Conservation (phyloP, 805 yeast species). For the Zygotorulaspora florentina region DNA sequence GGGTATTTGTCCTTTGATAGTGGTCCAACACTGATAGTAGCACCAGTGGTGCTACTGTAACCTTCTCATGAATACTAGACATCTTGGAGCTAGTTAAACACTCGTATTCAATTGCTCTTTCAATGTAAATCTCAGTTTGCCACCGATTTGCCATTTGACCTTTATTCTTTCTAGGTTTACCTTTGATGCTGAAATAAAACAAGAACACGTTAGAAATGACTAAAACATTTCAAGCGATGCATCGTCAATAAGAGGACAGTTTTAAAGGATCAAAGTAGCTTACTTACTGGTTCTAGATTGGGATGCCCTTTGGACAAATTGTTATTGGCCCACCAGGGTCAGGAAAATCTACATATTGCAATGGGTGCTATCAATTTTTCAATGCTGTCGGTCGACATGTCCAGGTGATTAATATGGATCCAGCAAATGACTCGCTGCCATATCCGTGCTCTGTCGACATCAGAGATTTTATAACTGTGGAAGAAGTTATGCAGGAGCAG, state of each 20-base stretch:
- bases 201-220: not conserved
- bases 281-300: not conserved
- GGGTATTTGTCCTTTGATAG: slow-evolving; percentile 78
- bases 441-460: slow-evolving; percentile 77
- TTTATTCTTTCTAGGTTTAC: not conserved
- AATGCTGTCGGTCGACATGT: slow-evolving; percentile 91
- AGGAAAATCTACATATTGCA: slow-evolving; percentile 92
- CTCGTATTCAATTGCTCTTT: slow-evolving; percentile 2
- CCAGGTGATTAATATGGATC: slow-evolving; percentile 84
- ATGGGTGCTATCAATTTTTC: slow-evolving; percentile 88
- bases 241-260: not conserved
- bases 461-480: slow-evolving; percentile 68
- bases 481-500: slow-evolving; percentile 71
- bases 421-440: slow-evolving; percentile 72
- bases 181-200: too few relatives aligned
- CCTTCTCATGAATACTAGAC: slow-evolving; percentile 45
- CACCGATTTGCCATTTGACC: slow-evolving; percentile 1
- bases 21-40: slow-evolving; percentile 93
- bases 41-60: slow-evolving; percentile 93
- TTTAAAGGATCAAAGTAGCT: not conserved
- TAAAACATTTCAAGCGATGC: not conserved
- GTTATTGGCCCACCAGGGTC: slow-evolving; percentile 98
- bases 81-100: not conserved
- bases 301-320: slow-evolving; percentile 76
- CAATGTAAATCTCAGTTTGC: not conserved